A percentile compares a stretch with the other conserved stretches of the same genome.
Conservation (phyloP, 208 protist genomes). For the Crithidia fasciculata region DNA sequence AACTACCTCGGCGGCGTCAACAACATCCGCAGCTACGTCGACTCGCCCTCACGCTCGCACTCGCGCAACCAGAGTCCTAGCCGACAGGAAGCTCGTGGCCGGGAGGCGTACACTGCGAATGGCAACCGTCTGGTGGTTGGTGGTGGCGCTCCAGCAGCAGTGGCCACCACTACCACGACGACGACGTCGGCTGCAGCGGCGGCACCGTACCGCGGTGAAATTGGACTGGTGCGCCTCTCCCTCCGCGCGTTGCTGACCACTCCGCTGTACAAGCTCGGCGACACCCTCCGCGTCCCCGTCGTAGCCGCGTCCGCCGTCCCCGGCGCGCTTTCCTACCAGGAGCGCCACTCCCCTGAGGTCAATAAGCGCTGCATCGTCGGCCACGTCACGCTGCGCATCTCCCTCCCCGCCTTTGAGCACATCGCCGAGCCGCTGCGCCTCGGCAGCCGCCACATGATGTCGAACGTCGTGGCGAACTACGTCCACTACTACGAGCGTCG, state of each 20-base stretch:
- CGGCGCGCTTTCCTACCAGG: constrained; percentile 13
- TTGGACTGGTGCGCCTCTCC: constrained; percentile 67
- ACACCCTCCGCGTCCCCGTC: constrained; percentile 67
- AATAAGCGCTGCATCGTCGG: constrained; percentile 51
- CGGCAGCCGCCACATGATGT: constrained; percentile 28
- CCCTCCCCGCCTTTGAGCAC: constrained; percentile 66
- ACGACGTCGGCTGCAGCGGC: neutral
- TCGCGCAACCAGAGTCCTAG: constrained; percentile 10
- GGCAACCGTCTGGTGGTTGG: too few relatives aligned
- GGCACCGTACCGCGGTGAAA: constrained; percentile 38
- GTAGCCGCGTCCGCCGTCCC: constrained; percentile 21
- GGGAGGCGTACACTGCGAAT: neutral
- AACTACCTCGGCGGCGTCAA: constrained; percentile 22
- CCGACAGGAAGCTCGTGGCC: neutral
- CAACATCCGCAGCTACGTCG: constrained; percentile 24
- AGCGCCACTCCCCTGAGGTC: constrained; percentile 7
- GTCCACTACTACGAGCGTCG: constrained; percentile 77
- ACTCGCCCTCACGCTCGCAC: constrained; percentile 9
- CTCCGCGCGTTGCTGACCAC: constrained; percentile 72
- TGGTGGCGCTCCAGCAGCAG: too few relatives aligned
- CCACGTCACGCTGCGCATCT: constrained; percentile 65
- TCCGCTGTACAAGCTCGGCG: constrained; percentile 56
- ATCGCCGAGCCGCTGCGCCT: constrained; percentile 61
- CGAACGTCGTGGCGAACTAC: constrained; percentile 50
- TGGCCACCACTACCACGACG: neutral